Evolutionary conservation across 2,329 filamentous ascomycete species (phyloP).

Genomic region (Cladophialophora yegresii): DNA sequence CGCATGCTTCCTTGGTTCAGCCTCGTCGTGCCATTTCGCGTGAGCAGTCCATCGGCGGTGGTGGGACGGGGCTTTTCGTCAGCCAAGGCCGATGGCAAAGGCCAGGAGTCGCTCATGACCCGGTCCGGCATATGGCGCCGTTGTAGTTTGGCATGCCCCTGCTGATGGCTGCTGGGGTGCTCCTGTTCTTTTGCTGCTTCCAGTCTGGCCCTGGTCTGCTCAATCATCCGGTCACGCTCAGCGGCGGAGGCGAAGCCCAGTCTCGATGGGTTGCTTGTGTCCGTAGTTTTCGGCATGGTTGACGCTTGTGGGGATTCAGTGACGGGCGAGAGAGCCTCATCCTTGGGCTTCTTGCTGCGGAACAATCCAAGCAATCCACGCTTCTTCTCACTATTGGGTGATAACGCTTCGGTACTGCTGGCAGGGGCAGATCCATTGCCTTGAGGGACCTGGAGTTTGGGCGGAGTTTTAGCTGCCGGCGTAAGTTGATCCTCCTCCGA

Average conservation of each 20-base stretch:
- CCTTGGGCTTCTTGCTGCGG: conserved; percentile 63
- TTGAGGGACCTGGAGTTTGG: conserved; percentile 34
- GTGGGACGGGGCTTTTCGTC: conserved; percentile 33
- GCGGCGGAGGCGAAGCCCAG: conserved; percentile 48
- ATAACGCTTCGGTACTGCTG: conserved; percentile 26
- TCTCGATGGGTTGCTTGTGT: conserved; percentile 59
- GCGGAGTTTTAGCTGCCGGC: conserved; percentile 28
- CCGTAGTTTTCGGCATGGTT: conserved; percentile 58
- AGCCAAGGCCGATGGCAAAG: conserved; percentile 43
- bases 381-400: conserved; percentile 43
- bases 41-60: conserved; percentile 36
- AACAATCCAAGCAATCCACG: conserved; percentile 53
- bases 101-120: conserved; percentile 51
- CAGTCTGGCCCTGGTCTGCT: conserved; percentile 58
- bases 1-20: conserved; percentile 29
- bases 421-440: conserved; percentile 44
- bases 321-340: conserved; percentile 33
- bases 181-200: conserved; percentile 33
- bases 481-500: conserved; percentile 53
- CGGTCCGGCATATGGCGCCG: conserved; percentile 48
- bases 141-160: conserved; percentile 48
- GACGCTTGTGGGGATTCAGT: conserved; percentile 15
- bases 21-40: conserved; percentile 26
- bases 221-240: conserved; percentile 63
- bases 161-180: conserved; percentile 34